A percentile compares a stretch with the other conserved stretches of the same genome.
Conservation (phyloP, 1,284 basidiomycete species). For the Volvariella surrecta region DNA sequence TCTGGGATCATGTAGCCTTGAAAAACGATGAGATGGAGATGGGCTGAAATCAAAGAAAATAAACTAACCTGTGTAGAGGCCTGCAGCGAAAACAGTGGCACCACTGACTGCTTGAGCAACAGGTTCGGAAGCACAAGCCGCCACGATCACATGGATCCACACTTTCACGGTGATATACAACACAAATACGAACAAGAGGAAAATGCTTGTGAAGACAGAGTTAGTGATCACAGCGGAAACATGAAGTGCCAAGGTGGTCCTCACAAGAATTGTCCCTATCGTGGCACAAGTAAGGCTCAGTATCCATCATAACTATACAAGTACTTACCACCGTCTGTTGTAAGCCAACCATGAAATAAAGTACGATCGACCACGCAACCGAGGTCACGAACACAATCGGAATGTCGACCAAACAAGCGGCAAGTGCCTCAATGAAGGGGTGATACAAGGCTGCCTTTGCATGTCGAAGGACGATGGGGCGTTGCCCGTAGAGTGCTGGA, state of each 20-base stretch:
- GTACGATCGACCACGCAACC: constrained; percentile 40
- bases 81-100: constrained; percentile 29
- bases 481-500: constrained; percentile 60
- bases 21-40: constrained; percentile 24
- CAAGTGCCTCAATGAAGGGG: constrained; percentile 58
- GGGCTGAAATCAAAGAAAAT: too few relatives aligned
- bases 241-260: constrained; percentile 15
- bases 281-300: neutral
- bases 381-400: constrained; percentile 52
- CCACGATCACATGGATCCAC: constrained; percentile 43
- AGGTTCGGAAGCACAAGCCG: constrained; percentile 32
- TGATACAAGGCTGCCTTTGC: constrained; percentile 55
- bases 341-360: constrained; percentile 63
- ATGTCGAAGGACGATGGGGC: constrained; percentile 63
- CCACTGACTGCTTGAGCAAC: constrained; percentile 42
- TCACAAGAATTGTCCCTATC: constrained; percentile 48
- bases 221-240: neutral
- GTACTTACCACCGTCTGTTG: constrained; percentile 30
- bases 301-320: neutral
- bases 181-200: constrained; percentile 34
- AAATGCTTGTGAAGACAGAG: constrained; percentile 24
- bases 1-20: constrained; percentile 42
- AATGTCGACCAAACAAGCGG: constrained; percentile 63
- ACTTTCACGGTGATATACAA: constrained; percentile 42
- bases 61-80: too few relatives aligned